These are phyloP conservation scores for Hypoxylon rubiginosum DNA, from an alignment of 2,329 filamentous ascomycete genomes.

Conservation along the genomic window DNA sequence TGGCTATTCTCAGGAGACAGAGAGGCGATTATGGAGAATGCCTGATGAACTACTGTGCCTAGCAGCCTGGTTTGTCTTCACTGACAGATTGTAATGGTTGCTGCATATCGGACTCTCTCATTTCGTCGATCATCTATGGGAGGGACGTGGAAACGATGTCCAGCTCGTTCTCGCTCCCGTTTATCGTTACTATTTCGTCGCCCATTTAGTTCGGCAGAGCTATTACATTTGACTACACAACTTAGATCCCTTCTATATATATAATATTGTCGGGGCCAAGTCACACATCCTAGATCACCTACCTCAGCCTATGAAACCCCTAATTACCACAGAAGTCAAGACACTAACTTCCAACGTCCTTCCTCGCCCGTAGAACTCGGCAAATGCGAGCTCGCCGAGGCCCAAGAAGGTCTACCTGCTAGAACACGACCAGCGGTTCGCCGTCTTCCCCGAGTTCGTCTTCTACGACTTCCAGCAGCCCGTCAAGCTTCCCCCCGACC, in stretches of 20 bases:
- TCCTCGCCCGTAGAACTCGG: constrained; percentile 35
- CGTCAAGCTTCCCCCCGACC: constrained; percentile 70
- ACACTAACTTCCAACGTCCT: constrained; percentile 3
- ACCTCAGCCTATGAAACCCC: not conserved
- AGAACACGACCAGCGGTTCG: constrained; percentile 81
- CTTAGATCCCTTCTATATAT: no score
- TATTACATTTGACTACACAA: no score
- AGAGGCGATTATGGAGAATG: no score
- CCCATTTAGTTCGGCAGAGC: not conserved
- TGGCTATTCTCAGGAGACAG: no score
- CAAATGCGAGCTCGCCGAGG: constrained; percentile 51
- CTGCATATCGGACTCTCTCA: no score
- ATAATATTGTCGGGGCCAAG: no score
- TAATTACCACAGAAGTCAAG: not conserved
- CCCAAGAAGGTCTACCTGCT: constrained; percentile 75
- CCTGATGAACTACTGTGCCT: no score
- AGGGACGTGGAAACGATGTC: not conserved
- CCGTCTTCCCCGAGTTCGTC: constrained; percentile 79
- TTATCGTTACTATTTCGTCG: not conserved
- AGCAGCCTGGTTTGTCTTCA: no score
- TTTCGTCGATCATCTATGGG: not conserved
- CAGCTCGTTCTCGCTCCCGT: no score
- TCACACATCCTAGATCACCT: not conserved
- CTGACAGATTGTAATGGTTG: not conserved
- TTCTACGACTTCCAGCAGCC: constrained; percentile 81